Percentiles rank a stretch among this genome's conserved stretches.
Evolutionary conservation across 805 yeast species (phyloP).

Genomic region (Candida nanaspora): DNA sequence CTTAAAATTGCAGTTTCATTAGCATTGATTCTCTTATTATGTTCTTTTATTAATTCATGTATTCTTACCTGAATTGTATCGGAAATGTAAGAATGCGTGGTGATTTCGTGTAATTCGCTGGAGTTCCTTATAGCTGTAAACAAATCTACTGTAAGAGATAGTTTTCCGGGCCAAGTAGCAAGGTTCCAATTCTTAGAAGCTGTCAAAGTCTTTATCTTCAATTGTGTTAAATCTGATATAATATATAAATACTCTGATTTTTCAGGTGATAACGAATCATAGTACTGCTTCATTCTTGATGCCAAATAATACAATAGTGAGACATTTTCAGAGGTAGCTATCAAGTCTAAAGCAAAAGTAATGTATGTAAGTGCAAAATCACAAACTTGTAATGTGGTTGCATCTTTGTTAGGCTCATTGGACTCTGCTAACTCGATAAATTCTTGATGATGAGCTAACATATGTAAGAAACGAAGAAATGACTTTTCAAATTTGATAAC

Average conservation of each 20-base stretch:
- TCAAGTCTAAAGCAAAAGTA: constrained; percentile 48
- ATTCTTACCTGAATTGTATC: constrained; percentile 36
- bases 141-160: constrained; percentile 62
- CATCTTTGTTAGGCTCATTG: constrained; percentile 5
- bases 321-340: constrained; percentile 60
- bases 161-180: constrained; percentile 76
- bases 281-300: constrained; percentile 70
- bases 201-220: constrained; percentile 51
- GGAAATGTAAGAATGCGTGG: constrained; percentile 49
- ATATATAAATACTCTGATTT: constrained; percentile 43
- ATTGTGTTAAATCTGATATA: constrained; percentile 67
- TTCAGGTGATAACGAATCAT: constrained; percentile 43
- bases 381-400: constrained; percentile 29
- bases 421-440: constrained; percentile 35
- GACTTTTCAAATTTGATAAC: constrained; percentile 55
- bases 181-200: constrained; percentile 60
- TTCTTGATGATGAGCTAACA: constrained; percentile 70
- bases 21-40: constrained; percentile 1
- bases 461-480: constrained; percentile 59
- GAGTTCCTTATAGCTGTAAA: constrained; percentile 54
- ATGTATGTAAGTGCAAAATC: constrained; percentile 54
- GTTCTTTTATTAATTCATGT: constrained; percentile 20
- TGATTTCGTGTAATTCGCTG: constrained; percentile 49
- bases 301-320: constrained; percentile 71
- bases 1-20: too few species aligned